phyloP scores from a whole-genome alignment of 108 stramenopile species.

The Craspedostauros australis region DNA sequence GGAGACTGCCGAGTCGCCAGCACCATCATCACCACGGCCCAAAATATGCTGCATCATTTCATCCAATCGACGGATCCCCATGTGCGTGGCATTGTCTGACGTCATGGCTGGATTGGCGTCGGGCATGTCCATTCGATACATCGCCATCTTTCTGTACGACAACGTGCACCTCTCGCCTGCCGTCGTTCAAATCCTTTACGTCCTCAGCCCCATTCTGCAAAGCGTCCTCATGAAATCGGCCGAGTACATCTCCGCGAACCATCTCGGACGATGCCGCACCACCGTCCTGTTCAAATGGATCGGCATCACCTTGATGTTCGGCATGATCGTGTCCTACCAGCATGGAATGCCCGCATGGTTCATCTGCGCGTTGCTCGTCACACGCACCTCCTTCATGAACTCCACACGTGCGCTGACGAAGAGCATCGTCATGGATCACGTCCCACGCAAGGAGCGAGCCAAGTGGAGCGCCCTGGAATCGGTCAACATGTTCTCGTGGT shows the following conservation, averaged over 20 bases:
- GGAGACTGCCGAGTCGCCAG: background rate
- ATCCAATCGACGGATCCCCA: conserved; percentile 25
- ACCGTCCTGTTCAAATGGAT: conserved; percentile 32
- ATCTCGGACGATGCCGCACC: conserved; percentile 35
- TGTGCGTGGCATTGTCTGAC: conserved; percentile 31
- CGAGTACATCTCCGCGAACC: conserved; percentile 16
- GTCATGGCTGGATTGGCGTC: conserved; percentile 37
- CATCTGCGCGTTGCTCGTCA: conserved; percentile 30
- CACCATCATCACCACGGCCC: conserved; percentile 5
- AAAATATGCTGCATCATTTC: no score
- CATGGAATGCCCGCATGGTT: conserved; percentile 1
- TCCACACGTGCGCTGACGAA: conserved; percentile 41
- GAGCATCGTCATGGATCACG: conserved; percentile 40
- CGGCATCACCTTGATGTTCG: conserved; percentile 23
- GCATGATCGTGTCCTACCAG: conserved; percentile 23
- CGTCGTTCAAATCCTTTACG: conserved; percentile 47
- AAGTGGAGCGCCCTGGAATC: conserved; percentile 49
- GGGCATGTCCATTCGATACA: conserved; percentile 73
- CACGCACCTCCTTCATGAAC: conserved; percentile 44
- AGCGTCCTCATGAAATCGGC: conserved; percentile 24
- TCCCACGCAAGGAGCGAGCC: conserved; percentile 33
- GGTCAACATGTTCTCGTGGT: conserved; percentile 47
- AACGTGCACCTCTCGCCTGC: conserved; percentile 42
- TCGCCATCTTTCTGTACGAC: conserved; percentile 58
- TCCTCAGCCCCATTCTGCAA: conserved; percentile 38